These are phyloP conservation scores for Penium margaritaceum DNA, from an alignment of 139 green algal genomes.

Conservation along the genomic window DNA sequence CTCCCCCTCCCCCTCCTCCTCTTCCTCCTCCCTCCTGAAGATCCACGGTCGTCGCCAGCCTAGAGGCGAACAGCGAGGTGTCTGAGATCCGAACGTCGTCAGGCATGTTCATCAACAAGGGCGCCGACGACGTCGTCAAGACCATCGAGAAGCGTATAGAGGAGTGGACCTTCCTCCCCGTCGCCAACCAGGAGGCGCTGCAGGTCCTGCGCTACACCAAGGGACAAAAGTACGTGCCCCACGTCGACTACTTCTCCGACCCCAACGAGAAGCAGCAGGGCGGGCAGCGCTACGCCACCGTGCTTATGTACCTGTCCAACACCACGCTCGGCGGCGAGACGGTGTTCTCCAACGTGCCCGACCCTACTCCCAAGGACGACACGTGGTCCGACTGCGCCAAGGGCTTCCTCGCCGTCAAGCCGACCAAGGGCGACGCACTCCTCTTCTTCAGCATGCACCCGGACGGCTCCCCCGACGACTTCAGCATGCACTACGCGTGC, in stretches of 20 bases:
- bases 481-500: conserved; percentile 40
- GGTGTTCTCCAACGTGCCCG: conserved; percentile 37
- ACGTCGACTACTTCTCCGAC: conserved; percentile 80
- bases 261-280: conserved; percentile 60
- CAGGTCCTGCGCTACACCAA: conserved; percentile 68
- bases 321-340: conserved; percentile 51
- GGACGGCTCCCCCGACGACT: conserved; percentile 56
- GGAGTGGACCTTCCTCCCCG: conserved; percentile 56
- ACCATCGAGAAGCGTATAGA: conserved; percentile 62
- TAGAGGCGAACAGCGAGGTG: conserved; percentile 37
- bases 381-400: conserved; percentile 2
- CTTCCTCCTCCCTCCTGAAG: too few species aligned
- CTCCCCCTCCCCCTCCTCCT: too few species aligned
- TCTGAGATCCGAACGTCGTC: conserved; percentile 44
- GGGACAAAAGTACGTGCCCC: conserved; percentile 76
- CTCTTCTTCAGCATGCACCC: conserved; percentile 62
- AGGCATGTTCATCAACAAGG: conserved; percentile 50
- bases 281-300: conserved; percentile 69
- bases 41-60: conserved; percentile 49
- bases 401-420: conserved; percentile 21
- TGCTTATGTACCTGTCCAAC: conserved; percentile 74
- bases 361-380: conserved; percentile 8
- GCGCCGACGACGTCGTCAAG: conserved; percentile 55
- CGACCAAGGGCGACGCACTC: conserved; percentile 49
- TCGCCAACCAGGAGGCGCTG: conserved; percentile 9